These are phyloP conservation scores for Thermomucor indicae-seudaticae DNA, from an alignment of 371 early-diverging fungal species.

Conservation along the genomic window DNA sequence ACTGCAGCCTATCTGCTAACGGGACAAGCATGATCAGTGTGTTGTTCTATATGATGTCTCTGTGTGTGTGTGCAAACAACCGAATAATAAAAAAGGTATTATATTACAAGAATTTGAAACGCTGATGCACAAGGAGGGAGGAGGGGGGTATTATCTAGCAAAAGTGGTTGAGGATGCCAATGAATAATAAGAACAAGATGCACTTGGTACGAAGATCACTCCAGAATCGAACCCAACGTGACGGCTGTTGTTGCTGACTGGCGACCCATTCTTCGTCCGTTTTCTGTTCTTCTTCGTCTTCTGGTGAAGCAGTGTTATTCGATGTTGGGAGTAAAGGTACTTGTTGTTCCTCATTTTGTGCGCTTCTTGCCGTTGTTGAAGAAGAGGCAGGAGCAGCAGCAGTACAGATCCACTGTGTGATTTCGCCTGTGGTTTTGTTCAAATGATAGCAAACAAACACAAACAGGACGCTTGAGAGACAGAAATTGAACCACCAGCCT, in stretches of 20 bases:
- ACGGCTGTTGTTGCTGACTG: background rate
- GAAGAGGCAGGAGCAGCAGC: background rate
- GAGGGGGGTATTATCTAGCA: slow-evolving; percentile 5
- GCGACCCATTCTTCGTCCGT: slow-evolving; percentile 9
- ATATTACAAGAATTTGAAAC: no score
- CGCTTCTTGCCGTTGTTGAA: slow-evolving; percentile 3
- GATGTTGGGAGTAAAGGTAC: background rate
- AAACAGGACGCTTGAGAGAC: slow-evolving; percentile 48
- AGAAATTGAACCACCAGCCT: slow-evolving; percentile 58
- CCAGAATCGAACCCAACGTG: background rate
- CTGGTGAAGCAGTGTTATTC: background rate
- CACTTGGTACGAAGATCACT: slow-evolving; percentile 12
- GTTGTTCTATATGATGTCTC: no score
- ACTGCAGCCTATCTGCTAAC: no score
- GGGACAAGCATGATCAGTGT: no score
- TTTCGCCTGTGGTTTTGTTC: slow-evolving; percentile 45
- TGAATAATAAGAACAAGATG: slow-evolving; percentile 3
- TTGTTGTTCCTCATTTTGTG: background rate
- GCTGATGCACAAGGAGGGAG: no score
- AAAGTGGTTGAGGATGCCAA: slow-evolving; percentile 17
- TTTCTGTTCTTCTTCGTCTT: slow-evolving; percentile 20
- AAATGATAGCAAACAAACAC: slow-evolving; percentile 50
- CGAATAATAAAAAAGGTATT: no score
- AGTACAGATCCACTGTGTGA: slow-evolving; percentile 40
- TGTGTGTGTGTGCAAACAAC: no score